Percentiles rank a stretch among this genome's conserved stretches.
phyloP scores from a whole-genome alignment of 257 asterid genomes.

The Jacaranda mimosifolia region DNA sequence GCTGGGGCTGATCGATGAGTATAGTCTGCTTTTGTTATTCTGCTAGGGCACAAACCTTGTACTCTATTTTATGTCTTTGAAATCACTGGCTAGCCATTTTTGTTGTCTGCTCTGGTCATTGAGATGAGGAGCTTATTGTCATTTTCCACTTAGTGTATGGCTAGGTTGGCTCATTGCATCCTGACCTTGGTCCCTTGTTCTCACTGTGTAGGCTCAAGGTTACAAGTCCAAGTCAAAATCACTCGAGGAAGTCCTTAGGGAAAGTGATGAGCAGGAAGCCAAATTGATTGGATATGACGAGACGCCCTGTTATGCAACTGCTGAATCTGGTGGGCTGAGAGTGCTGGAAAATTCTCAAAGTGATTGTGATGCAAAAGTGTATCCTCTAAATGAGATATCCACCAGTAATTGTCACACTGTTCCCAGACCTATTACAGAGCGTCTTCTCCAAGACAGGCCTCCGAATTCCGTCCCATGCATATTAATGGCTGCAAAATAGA shows the following conservation, averaged over 20 bases:
- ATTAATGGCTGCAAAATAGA: conserved; percentile 36
- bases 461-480: conserved; percentile 37
- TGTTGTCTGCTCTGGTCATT: conserved; percentile 6
- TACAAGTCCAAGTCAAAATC: conserved; percentile 62
- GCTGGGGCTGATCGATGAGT: neutral
- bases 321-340: conserved; percentile 32
- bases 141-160: neutral
- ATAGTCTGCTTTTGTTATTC: neutral
- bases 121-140: neutral
- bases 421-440: conserved; percentile 35
- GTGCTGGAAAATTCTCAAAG: conserved; percentile 49
- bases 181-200: conserved; percentile 13
- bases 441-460: conserved; percentile 33
- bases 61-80: conserved; percentile 20
- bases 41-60: neutral
- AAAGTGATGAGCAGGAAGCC: conserved; percentile 57
- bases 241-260: conserved; percentile 68
- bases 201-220: conserved; percentile 72
- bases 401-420: conserved; percentile 33
- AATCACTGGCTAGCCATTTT: conserved; percentile 10
- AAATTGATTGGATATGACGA: conserved; percentile 87
- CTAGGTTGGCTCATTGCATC: neutral
- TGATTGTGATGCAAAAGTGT: conserved; percentile 40
- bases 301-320: conserved; percentile 43
- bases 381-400: conserved; percentile 44